Evolutionary conservation across 768 basidiomycete genomes (phyloP).

Genomic region (Sarcodon sp.): DNA sequence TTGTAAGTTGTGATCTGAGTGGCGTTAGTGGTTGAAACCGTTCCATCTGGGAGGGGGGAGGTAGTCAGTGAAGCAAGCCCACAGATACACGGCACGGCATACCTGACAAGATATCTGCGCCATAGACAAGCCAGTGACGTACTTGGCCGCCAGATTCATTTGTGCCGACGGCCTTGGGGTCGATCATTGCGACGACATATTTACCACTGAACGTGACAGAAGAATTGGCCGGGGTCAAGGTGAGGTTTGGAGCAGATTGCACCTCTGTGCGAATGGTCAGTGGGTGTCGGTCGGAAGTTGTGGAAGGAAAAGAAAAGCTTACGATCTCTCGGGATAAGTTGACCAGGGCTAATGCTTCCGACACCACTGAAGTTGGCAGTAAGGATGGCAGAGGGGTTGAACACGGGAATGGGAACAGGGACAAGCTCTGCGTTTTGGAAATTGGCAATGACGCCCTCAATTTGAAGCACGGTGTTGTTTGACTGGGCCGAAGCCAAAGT

Average conservation of each 20-base stretch:
- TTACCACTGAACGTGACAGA: slow-evolving; percentile 30
- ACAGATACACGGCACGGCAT: not conserved
- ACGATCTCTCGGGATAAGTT: slow-evolving; percentile 43
- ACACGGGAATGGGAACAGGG: slow-evolving; percentile 45
- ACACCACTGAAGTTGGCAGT: slow-evolving; percentile 35
- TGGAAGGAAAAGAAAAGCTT: slow-evolving; percentile 15
- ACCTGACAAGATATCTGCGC: slow-evolving; percentile 34
- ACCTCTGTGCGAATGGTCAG: slow-evolving; percentile 31
- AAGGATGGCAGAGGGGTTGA: slow-evolving; percentile 49
- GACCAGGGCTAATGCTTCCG: slow-evolving; percentile 42
- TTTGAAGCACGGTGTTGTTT: slow-evolving; percentile 25
- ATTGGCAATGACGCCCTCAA: slow-evolving; percentile 56
- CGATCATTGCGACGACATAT: slow-evolving; percentile 66
- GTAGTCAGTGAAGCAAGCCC: not conserved
- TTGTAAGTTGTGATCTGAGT: slow-evolving; percentile 51
- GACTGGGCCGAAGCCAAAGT: slow-evolving; percentile 33
- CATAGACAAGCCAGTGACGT: slow-evolving; percentile 75
- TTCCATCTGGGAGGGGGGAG: slow-evolving; percentile 13
- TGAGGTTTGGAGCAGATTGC: slow-evolving; percentile 37
- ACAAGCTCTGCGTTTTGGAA: slow-evolving; percentile 48
- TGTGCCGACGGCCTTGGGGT: slow-evolving; percentile 56
- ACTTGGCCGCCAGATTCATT: slow-evolving; percentile 46
- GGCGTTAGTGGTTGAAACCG: slow-evolving; percentile 30
- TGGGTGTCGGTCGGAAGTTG: not conserved
- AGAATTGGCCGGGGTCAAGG: slow-evolving; percentile 35